phyloP scores from a whole-genome alignment of 2,329 filamentous ascomycete genomes.

The Botryosphaeria agaves region DNA sequence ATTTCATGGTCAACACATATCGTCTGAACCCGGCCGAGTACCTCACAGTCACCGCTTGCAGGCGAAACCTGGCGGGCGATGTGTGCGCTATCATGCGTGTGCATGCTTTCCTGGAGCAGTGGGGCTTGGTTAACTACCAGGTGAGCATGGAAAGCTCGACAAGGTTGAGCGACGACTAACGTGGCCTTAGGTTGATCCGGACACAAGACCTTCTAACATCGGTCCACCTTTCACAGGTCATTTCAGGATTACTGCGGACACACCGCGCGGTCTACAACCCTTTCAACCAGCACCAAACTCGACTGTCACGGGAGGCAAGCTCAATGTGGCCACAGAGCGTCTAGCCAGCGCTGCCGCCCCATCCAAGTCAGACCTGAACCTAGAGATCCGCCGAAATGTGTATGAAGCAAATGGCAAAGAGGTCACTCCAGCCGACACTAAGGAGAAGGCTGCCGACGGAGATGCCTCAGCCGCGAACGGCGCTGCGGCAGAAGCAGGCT shows the following conservation, averaged over 20 bases:
- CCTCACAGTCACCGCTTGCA: constrained; percentile 87
- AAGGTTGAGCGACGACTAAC: not conserved
- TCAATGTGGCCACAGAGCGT: constrained; percentile 51
- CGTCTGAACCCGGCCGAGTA: constrained; percentile 91
- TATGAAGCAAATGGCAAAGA: constrained; percentile 88
- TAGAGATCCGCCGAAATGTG: constrained; percentile 88
- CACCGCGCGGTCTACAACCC: constrained; percentile 80
- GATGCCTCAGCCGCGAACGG: constrained; percentile 60
- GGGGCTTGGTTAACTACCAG: constrained; percentile 98
- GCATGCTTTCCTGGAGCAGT: constrained; percentile 93
- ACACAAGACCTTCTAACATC: constrained; percentile 86
- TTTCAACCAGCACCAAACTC: constrained; percentile 83
- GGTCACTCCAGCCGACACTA: constrained; percentile 50
- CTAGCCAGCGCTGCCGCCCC: constrained; percentile 46
- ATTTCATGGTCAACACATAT: constrained; percentile 99
- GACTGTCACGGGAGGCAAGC: constrained; percentile 39
- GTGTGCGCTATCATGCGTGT: constrained; percentile 99
- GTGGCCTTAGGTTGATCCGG: constrained; percentile 64
- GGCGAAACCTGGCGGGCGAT: constrained; percentile 87
- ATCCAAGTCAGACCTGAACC: constrained; percentile 66
- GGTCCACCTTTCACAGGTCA: constrained; percentile 94
- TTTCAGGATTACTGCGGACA: constrained; percentile 91
- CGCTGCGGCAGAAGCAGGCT: constrained; percentile 35
- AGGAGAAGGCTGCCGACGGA: constrained; percentile 22
- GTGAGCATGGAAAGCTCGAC: constrained; percentile 26